Base-by-base conservation (phyloP, 2,329 filamentous ascomycete genomes). In the Botrytis cinerea region DNA sequence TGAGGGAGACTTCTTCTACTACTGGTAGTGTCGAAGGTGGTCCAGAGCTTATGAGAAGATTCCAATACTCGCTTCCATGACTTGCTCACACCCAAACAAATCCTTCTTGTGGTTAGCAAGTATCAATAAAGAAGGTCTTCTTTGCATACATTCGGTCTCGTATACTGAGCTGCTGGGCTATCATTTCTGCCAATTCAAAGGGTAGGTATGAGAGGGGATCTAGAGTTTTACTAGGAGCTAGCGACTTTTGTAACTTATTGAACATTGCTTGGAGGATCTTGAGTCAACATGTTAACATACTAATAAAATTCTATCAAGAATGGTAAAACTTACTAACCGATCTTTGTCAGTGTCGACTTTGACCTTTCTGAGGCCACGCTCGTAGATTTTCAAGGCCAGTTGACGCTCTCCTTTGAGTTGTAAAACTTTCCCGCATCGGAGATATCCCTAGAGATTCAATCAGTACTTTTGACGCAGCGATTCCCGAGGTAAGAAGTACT, bases 181-280 rank as follows among this genome's bases (percentile, higher is more conserved):
- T 72, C 76, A 82, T 80, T 64, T 78, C 68, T 61, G 75, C 78
- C n/a, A 83, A 43, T 71, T 83, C 82, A 14, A 78, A 40, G 12
- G 82, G 81, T 43, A 83, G 76, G 63, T 77, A 78, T 5, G 75
- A 61, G 28, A 83, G 73, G 32, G 81, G 81, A 71, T 82, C 81
- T n/a, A 75, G 74, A 35, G 69, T 74, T 68, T 78, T 80, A 20
- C 73, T 72, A 35, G 78, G 78, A 22, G 77, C 73, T 62, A 77
- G 73, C 35, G 75, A 75, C 48, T 75, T 67, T 61, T 75, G 74
- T 28, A 82, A 66, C 71, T 80, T 80, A 57, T 79, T 76, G 70
- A 78, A 78, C 69, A 79, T 76, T 2, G 61, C 69, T 74, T 80
- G 78, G 9, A 83, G 75, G 12, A 76, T 73, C 81, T 83, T 6